Conservation (phyloP, 805 yeast genomes). For the Kazachstania viticola region DNA sequence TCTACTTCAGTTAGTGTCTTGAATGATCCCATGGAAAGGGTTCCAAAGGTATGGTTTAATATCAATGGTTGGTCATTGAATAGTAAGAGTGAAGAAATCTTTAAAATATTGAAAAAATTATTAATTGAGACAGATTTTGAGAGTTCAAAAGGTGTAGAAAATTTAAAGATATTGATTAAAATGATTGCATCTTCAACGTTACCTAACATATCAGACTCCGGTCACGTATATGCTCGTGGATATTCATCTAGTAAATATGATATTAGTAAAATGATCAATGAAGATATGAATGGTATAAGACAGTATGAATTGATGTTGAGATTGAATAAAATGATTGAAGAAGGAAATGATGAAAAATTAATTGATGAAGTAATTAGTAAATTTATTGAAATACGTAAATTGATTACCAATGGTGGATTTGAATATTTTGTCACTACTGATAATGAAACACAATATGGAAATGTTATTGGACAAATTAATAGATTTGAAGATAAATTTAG, state of each 20-base stretch:
- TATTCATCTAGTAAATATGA: slow-evolving; percentile 56
- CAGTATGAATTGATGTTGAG: slow-evolving; percentile 63
- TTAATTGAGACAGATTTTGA: slow-evolving; percentile 55
- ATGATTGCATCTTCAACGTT: slow-evolving; percentile 66
- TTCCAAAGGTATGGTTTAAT: slow-evolving; percentile 42
- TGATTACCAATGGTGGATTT: slow-evolving; percentile 33
- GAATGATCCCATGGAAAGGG: slow-evolving; percentile 40
- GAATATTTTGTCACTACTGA: slow-evolving; percentile 52
- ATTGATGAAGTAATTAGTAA: slow-evolving; percentile 57
- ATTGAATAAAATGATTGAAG: slow-evolving; percentile 39
- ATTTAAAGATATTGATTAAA: slow-evolving; percentile 61
- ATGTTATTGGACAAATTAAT: slow-evolving; percentile 10
- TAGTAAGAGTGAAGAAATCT: slow-evolving; percentile 46
- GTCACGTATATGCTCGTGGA: slow-evolving; percentile 72
- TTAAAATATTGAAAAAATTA: slow-evolving; percentile 59
- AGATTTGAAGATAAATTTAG: slow-evolving; percentile 10
- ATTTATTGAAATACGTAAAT: slow-evolving; percentile 38
- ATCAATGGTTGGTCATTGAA: slow-evolving; percentile 62
- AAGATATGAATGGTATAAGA: slow-evolving; percentile 59
- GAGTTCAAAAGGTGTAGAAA: slow-evolving; percentile 38
- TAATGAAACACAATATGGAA: slow-evolving; percentile 24
- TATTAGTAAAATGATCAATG: slow-evolving; percentile 46
- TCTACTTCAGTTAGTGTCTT: slow-evolving; percentile 47
- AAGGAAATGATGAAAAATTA: slow-evolving; percentile 38
- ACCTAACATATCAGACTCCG: slow-evolving; percentile 72